Evolutionary conservation across 1,284 basidiomycete genomes (phyloP), one percentile per base, ranked within the genome.

Genomic region (Ceratobasidium papillatum): DNA sequence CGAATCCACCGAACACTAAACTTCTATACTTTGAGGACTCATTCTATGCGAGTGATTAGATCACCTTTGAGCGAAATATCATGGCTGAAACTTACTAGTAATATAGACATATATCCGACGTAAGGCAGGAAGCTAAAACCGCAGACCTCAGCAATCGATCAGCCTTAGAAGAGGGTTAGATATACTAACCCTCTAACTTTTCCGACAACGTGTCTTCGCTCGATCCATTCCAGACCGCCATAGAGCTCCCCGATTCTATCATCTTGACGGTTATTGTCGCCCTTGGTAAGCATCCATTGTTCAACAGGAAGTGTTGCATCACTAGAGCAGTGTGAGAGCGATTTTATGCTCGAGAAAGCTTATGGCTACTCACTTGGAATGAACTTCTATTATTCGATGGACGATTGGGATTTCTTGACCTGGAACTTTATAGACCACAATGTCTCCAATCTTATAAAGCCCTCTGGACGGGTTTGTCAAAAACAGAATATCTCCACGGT

Each of bases 401-500:
- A 98, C 96, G 79, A 99, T 98, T 0, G 96, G 96, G 68, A 98
- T 96, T 22, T 93, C 90, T 2, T 88, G 90, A 22, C 94, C 92
- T 0, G 95, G 94, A 36, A 75, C 63, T 51, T 95, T 95, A 88
- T 98, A 99, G 2, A 99, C 96, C 0, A 95, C 96, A 77, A 99
- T 98, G 80, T 99, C 96, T 17, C 96, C 96, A 1, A 93, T 92
- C 62, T 90, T 84, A 79, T 97, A 94, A 17, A 88, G 88, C 77
- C 90, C 85, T 74, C 86, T 84, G 0, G 87, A 79, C 0, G 93
- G 93, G 82, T 98, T 96, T 0, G 91, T 93, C 38, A 99, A 86
- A 87, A 99, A 97, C 54, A 99, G 88, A 45, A 99, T 88, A 83
- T 99, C 97, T 25, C 97, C 96, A 43, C 97, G 90, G 82, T 97